Evolutionary conservation across 2,329 filamentous ascomycete species (phyloP), one percentile per base, ranked within the genome.

Genomic region (Fusarium sp.): DNA sequence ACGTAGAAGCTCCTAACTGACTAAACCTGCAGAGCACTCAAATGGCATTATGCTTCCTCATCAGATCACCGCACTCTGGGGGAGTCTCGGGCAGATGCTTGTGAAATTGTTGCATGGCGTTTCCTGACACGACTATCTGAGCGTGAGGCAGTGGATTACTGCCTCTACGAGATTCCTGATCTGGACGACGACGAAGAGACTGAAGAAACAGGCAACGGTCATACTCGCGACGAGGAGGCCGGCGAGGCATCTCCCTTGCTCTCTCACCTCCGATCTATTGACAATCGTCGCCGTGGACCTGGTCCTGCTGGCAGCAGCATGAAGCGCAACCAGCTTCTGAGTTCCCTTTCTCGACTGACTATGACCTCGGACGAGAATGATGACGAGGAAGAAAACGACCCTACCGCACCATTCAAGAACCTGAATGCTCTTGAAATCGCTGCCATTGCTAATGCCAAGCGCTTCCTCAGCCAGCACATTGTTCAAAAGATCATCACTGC

Each of bases 361-460:
- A 80, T 79, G 78, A 77, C 81, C 52, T 80, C 79, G 20, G 76
- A 76, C 27, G 80, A 81, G 47, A 84, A 84, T 57, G 71, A 80
- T 7, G 71, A 80, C 7, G 79, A 81, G 1, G 85, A 86, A 4
- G 86, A 89, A 5, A 87, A 89, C 9, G 90, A 93, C 59, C 90
- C 93, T 32, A 93, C 92, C 0, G 88, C 90, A 0, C 89, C 91
- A 1, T 97, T 97, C 80, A 90, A 91, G 38, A 91, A 92, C 20
- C 87, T 98, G 57, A 98, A 97, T 80, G 95, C 94, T 2, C 87
- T 98, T 17, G 95, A 97, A 80, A 95, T 97, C 78, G 95, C 94
- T 30, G 92, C 93, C 54, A 91, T 97, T 22, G 92, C 92, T 14
- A 89, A 94, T 68, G 94, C 94, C 33, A 97, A 97, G 84, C 93